Base-by-base conservation (phyloP, 208 protist species). In the Endotrypanum monterogeii region DNA sequence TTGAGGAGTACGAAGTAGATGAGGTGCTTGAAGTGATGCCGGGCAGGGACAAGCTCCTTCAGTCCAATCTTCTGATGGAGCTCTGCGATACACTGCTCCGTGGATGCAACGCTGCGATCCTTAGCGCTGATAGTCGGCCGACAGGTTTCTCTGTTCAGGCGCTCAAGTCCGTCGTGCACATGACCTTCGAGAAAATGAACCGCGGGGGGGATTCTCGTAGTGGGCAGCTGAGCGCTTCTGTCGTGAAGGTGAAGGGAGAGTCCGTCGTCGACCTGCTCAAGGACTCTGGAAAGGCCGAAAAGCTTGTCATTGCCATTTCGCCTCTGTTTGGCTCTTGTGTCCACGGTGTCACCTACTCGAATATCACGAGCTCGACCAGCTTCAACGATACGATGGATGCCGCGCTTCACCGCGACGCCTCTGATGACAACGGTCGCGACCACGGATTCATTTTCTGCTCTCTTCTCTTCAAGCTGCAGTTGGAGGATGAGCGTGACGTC, bases 241-340 rank as follows among this genome's bases (percentile, higher is more conserved):
- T 95, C 67, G 90, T 93, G 41, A 74, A 89, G 44, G 71, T 95
- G 67, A 90, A 80, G 20, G 89, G 88, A 18, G 89, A 93, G 66
- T 83, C 80, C 1, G 83, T 89, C 11, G 78, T 86, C 16, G 90
- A 95, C 74, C 67, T 93, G 12, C 79, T 95, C 30, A 56, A 60
- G 39, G 79, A 76, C 44, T 61, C 41, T 16, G 80, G 74, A 32
- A 76, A 78, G 55, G 72, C 87, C 7, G 74, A 87, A 76, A 92
- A 91, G 71, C 83, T 95, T 8, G 85, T 93, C 30, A 87, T 93
- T 65, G 88, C 88, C 66, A 89, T 95, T 51, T 95, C 90, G 39
- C 90, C 90, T 54, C 87, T 93, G 52, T 95, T 92, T 71, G 90
- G 90, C 18, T 87, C 88, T 23, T 95, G 88, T 74, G 83, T 95